Evolutionary conservation across 2,329 filamentous ascomycete species (phyloP).

Genomic region (Ophiocordyceps polyrhachis-furcata): DNA sequence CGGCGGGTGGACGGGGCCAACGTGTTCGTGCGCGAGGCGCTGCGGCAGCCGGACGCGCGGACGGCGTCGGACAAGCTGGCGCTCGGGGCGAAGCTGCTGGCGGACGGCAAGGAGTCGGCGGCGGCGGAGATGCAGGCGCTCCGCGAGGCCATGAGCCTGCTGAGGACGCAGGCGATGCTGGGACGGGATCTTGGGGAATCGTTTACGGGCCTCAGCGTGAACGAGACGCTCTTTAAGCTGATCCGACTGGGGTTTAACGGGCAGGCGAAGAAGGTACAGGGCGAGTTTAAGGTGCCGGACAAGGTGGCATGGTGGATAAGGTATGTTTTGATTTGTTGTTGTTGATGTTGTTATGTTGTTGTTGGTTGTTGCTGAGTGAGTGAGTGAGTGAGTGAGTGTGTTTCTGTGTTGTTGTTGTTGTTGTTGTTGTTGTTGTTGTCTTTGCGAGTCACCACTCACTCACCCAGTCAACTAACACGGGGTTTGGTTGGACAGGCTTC

Average conservation of each 20-base stretch:
- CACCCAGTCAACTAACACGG: not conserved
- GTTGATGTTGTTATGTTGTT: too few relatives aligned
- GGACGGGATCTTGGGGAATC: constrained; percentile 64
- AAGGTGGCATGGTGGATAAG: constrained; percentile 76
- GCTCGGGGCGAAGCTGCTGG: constrained; percentile 64
- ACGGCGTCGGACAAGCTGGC: constrained; percentile 70
- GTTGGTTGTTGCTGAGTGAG: too few relatives aligned
- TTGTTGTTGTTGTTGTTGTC: too few relatives aligned
- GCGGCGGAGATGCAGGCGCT: constrained; percentile 57
- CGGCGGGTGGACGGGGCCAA: constrained; percentile 73
- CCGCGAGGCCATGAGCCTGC: constrained; percentile 59
- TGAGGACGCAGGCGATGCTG: constrained; percentile 73
- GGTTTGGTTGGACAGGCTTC: constrained; percentile 32
- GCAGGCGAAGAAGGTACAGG: constrained; percentile 71
- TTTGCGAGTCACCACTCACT: too few relatives aligned
- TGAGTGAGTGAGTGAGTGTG: too few relatives aligned
- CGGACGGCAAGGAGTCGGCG: constrained; percentile 62
- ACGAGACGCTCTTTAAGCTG: constrained; percentile 83
- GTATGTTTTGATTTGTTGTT: constrained; percentile 18
- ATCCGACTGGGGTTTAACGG: constrained; percentile 67
- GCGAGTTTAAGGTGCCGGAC: constrained; percentile 83
- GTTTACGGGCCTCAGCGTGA: constrained; percentile 70
- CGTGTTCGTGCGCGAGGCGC: constrained; percentile 68
- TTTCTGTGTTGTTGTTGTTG: too few relatives aligned
- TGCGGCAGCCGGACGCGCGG: constrained; percentile 50